Evolutionary conservation across 1,139 yeast genomes (phyloP).

Genomic region (Candida labiduridarum): DNA sequence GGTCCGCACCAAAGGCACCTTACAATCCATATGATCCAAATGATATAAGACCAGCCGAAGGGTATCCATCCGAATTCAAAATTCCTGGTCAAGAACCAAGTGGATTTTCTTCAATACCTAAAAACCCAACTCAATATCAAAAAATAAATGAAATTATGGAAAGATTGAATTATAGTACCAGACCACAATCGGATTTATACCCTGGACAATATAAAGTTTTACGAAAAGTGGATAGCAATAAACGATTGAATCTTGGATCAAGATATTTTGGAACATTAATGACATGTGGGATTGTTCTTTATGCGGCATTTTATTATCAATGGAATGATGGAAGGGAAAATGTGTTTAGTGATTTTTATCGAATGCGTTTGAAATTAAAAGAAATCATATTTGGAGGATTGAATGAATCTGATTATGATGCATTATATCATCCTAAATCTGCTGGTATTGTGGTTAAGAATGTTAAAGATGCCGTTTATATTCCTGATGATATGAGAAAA

Average conservation of each 20-base stretch:
- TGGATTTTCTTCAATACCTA: conserved; percentile 65
- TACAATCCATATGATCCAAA: conserved; percentile 84
- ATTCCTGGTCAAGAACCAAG: conserved; percentile 56
- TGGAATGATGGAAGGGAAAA: conserved; percentile 88
- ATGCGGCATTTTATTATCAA: conserved; percentile 70
- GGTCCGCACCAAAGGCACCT: conserved; percentile 83
- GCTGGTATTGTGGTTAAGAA: conserved; percentile 36
- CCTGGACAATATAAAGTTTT: conserved; percentile 81
- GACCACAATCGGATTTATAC: conserved; percentile 72
- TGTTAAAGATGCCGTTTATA: conserved; percentile 47
- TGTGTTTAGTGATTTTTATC: conserved; percentile 67
- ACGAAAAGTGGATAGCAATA: conserved; percentile 58
- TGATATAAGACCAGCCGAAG: conserved; percentile 77
- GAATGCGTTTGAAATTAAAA: conserved; percentile 59
- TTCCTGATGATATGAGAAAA: conserved; percentile 40
- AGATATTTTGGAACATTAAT: conserved; percentile 52
- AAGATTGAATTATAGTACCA: conserved; percentile 72
- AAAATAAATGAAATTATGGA: conserved; percentile 75
- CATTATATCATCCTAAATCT: conserved; percentile 52
- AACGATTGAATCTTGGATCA: conserved; percentile 58
- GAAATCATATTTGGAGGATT: conserved; percentile 53
- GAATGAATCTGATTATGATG: conserved; percentile 62
- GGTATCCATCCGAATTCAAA: conserved; percentile 79
- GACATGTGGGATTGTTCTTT: conserved; percentile 49
- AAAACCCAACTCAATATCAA: conserved; percentile 68